Evolutionary conservation across 2,329 filamentous ascomycete species (phyloP).

Genomic region (Sporothrix schenckii): DNA sequence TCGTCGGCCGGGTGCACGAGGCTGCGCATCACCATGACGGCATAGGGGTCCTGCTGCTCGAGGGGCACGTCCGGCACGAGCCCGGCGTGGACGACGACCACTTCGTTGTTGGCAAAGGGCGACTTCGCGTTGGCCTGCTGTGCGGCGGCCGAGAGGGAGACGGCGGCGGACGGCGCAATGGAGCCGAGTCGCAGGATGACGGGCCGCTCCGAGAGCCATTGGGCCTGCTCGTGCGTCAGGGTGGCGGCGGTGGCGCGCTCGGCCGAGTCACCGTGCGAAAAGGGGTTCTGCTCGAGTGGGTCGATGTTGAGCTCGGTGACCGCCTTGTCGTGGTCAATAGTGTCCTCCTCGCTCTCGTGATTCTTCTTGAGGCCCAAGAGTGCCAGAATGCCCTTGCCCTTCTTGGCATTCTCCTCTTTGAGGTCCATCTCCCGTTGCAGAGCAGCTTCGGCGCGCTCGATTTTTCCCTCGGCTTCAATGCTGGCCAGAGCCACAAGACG

Average conservation of each 20-base stretch:
- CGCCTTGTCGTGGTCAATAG: conserved; percentile 30
- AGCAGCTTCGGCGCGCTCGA: conserved; percentile 29
- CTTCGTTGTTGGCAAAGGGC: conserved; percentile 46
- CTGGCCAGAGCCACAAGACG: conserved; percentile 7
- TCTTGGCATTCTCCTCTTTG: conserved; percentile 7
- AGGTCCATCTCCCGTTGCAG: conserved; percentile 39
- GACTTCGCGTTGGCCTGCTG: conserved; percentile 22
- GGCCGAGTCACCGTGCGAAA: conserved; percentile 44
- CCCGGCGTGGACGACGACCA: conserved; percentile 83
- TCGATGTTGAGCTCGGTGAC: conserved; percentile 27
- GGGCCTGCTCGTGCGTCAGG: conserved; percentile 60
- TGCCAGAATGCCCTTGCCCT: conserved; percentile 13
- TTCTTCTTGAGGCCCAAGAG: conserved; percentile 15
- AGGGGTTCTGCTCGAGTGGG: conserved; percentile 34
- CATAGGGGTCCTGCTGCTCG: conserved; percentile 71
- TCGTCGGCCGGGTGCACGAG: conserved; percentile 65
- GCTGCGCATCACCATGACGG: conserved; percentile 90
- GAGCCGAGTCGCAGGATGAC: conserved; percentile 76
- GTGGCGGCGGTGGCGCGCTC: conserved; percentile 61
- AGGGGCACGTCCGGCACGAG: conserved; percentile 75
- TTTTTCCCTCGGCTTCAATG: conserved; percentile 33
- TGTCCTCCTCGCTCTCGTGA: conserved; percentile 30
- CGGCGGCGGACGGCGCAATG: conserved; percentile 46
- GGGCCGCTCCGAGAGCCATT: conserved; percentile 71
- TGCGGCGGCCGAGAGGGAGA: conserved; percentile 42